These are phyloP conservation scores for Tripidium arundinaceum DNA, from an alignment of 202 grass and related monocot species.

Conservation along the genomic window DNA sequence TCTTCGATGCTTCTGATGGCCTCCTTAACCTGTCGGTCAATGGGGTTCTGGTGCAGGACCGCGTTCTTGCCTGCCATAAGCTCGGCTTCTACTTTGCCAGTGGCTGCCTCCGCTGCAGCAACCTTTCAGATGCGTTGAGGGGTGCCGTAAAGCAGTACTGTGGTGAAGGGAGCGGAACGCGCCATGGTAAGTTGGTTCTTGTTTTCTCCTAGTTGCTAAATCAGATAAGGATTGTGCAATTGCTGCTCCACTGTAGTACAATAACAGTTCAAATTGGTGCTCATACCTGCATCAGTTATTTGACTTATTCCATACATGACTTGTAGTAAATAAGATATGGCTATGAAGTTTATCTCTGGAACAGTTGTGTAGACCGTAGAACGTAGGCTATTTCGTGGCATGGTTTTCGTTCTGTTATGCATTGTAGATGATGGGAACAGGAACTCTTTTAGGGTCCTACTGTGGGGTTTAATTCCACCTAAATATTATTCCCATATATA, in stretches of 20 bases:
- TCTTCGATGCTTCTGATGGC: conserved; percentile 43
- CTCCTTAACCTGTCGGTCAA: conserved; percentile 53
- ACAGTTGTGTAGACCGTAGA: neutral
- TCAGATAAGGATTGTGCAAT: neutral
- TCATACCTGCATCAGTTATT: neutral
- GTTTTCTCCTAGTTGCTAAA: neutral
- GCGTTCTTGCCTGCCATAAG: conserved; percentile 57
- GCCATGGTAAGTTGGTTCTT: conserved; percentile 34
- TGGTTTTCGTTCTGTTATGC: neutral
- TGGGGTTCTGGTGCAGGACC: conserved; percentile 47
- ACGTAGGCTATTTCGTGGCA: neutral
- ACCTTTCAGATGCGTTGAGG: conserved; percentile 42
- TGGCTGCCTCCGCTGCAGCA: conserved; percentile 59
- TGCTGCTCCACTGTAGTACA: neutral
- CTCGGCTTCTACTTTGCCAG: conserved; percentile 55
- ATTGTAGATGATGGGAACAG: neutral
- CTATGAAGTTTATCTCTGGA: neutral
- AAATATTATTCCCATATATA: neutral
- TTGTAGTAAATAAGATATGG: neutral
- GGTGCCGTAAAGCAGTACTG: conserved; percentile 46
- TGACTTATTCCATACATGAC: neutral
- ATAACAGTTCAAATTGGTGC: neutral
- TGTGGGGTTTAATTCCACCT: neutral
- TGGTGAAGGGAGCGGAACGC: conserved; percentile 1
- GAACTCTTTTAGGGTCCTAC: neutral